Evolutionary conservation across 371 early-diverging fungal genomes (phyloP).

Genomic region (Amoeboaphelidium occidentale): DNA sequence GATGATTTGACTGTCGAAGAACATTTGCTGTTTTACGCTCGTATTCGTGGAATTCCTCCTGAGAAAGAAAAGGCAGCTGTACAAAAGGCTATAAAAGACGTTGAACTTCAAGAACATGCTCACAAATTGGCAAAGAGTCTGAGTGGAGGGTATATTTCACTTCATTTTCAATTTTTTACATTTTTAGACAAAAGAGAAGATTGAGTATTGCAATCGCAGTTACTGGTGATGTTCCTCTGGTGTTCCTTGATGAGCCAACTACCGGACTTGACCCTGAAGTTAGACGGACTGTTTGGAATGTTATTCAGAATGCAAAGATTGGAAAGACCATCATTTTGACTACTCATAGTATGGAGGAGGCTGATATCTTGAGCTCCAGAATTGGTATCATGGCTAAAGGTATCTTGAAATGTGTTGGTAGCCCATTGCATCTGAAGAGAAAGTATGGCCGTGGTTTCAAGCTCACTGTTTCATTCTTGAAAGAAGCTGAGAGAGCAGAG

Average conservation of each 20-base stretch:
- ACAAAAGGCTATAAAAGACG: constrained; percentile 17
- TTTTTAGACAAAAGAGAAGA: constrained; percentile 14
- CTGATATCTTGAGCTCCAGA: constrained; percentile 25
- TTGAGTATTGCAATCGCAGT: constrained; percentile 9
- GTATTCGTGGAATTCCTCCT: constrained; percentile 30
- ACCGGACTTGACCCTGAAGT: constrained; percentile 41
- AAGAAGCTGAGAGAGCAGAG: background rate
- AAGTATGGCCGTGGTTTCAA: constrained; percentile 43
- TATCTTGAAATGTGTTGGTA: constrained; percentile 32
- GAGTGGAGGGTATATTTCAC: constrained; percentile 22
- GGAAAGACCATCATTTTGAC: constrained; percentile 33
- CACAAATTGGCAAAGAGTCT: constrained; percentile 26
- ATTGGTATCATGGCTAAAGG: constrained; percentile 53
- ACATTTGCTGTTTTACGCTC: constrained; percentile 41
- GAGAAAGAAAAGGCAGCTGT: constrained; percentile 21
- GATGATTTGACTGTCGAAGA: constrained; percentile 41
- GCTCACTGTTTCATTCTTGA: constrained; percentile 5
- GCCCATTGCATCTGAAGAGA: constrained; percentile 33
- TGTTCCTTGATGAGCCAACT: constrained; percentile 19
- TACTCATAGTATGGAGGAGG: constrained; percentile 53
- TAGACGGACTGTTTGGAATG: constrained; percentile 37
- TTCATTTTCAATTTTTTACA: too few relatives aligned
- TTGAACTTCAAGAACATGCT: constrained; percentile 21
- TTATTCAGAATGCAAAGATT: constrained; percentile 25
- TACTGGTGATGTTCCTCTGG: constrained; percentile 4